Evolutionary conservation across 139 green algal genomes (phyloP).

Genomic region (Axilococcus clingmanii): DNA sequence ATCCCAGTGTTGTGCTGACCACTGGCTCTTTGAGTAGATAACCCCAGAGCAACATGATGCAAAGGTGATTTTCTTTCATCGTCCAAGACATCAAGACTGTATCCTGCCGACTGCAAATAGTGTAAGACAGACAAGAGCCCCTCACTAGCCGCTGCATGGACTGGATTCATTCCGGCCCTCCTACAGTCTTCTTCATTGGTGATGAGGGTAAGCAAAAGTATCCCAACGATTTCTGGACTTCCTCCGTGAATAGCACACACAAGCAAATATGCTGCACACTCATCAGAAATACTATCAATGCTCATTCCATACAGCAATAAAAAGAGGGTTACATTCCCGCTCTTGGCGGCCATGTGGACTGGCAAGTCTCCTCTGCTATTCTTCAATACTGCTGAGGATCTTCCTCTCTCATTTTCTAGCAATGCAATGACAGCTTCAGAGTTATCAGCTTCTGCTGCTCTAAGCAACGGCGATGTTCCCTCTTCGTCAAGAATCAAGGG

Average conservation of each 20-base stretch:
- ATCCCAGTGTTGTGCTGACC: too few relatives aligned
- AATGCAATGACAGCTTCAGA: too few relatives aligned
- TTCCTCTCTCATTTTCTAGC: not conserved
- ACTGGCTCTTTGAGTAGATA: not conserved
- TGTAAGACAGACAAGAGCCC: conserved; percentile 11
- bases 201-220: conserved; percentile 11
- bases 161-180: conserved; percentile 10
- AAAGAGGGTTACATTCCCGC: conserved; percentile 19
- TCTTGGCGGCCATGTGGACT: conserved; percentile 14
- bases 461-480: conserved; percentile 14
- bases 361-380: conserved; percentile 3
- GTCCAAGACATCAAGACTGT: conserved; percentile 8
- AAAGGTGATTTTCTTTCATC: conserved; percentile 8
- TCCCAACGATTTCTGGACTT: conserved; percentile 18
- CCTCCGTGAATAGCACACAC: conserved; percentile 12
- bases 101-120: conserved; percentile 9
- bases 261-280: conserved; percentile 9
- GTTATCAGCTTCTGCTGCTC: too few relatives aligned
- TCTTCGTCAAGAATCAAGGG: conserved; percentile 13
- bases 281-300: conserved; percentile 1
- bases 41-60: conserved; percentile 16
- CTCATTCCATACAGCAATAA: conserved; percentile 11
- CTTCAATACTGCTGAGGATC: too few relatives aligned
- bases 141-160: conserved; percentile 16
- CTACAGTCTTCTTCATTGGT: conserved; percentile 5